These are phyloP conservation scores for Candida sakaeoensis DNA, from an alignment of 805 yeast species.

Conservation along the genomic window DNA sequence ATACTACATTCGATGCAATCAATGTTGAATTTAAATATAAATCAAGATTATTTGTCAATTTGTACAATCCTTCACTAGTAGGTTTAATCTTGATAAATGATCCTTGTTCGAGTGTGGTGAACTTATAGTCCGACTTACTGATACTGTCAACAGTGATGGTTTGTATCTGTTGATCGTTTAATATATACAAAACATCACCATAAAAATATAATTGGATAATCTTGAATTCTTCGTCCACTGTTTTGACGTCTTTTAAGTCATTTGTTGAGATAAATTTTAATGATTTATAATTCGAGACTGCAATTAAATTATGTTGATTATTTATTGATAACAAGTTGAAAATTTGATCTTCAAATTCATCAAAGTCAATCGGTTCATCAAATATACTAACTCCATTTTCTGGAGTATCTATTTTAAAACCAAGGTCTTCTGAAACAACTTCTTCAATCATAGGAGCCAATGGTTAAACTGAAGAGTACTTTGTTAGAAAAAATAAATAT, in stretches of 20 bases:
- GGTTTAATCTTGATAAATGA: constrained; percentile 1
- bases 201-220: constrained; percentile 25
- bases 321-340: constrained; percentile 27
- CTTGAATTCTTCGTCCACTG: constrained; percentile 5
- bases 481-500: no score
- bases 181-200: constrained; percentile 25
- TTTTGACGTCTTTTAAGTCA: background rate
- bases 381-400: constrained; percentile 25
- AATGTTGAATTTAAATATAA: constrained; percentile 4
- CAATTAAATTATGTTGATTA: constrained; percentile 22
- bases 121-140: background rate
- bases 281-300: constrained; percentile 26
- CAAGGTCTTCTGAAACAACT: constrained; percentile 32
- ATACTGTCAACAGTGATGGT: background rate
- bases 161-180: constrained; percentile 15
- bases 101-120: constrained; percentile 2
- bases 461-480: no score
- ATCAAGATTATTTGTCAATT: background rate
- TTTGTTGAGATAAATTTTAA: constrained; percentile 21
- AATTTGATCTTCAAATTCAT: constrained; percentile 11
- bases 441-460: constrained; percentile 12
- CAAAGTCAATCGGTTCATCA: constrained; percentile 23
- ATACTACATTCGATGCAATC: constrained; percentile 6
- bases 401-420: constrained; percentile 28
- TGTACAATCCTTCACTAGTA: constrained; percentile 3